Conservation (phyloP, 192 early-diverging fungal genomes). For the Coemansia sp. region DNA sequence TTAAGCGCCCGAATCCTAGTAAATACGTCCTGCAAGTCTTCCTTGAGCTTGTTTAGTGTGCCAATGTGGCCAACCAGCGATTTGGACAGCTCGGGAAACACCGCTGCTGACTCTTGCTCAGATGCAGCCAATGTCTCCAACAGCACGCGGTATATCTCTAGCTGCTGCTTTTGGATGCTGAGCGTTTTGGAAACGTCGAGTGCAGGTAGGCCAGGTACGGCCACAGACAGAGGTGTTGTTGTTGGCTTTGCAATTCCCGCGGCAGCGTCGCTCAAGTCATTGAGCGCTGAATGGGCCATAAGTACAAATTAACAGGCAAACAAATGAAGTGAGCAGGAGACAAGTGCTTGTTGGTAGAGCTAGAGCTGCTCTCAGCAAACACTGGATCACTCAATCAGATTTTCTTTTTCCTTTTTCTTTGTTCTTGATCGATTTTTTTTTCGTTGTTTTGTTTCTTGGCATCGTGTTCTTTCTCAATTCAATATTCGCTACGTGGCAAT, state of each 20-base stretch:
- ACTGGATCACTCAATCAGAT: neutral
- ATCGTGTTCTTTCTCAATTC: no score
- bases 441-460: neutral
- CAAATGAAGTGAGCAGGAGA: neutral
- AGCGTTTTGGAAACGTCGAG: conserved; percentile 24
- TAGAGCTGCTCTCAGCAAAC: no score
- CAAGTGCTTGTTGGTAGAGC: no score
- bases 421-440: neutral
- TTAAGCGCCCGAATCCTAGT: conserved; percentile 34
- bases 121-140: conserved; percentile 26
- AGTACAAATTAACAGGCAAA: no score
- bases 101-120: conserved; percentile 31
- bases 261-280: neutral
- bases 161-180: conserved; percentile 23
- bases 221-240: conserved; percentile 10
- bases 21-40: conserved; percentile 42
- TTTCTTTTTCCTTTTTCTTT: neutral
- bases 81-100: conserved; percentile 37
- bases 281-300: no score
- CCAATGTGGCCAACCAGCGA: conserved; percentile 20
- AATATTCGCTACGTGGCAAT: neutral
- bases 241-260: neutral
- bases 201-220: conserved; percentile 26
- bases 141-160: conserved; percentile 27
- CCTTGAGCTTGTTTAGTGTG: conserved; percentile 28